Evolutionary conservation across 2,329 filamentous ascomycete genomes (phyloP).

Genomic region (Thelonectria olida): DNA sequence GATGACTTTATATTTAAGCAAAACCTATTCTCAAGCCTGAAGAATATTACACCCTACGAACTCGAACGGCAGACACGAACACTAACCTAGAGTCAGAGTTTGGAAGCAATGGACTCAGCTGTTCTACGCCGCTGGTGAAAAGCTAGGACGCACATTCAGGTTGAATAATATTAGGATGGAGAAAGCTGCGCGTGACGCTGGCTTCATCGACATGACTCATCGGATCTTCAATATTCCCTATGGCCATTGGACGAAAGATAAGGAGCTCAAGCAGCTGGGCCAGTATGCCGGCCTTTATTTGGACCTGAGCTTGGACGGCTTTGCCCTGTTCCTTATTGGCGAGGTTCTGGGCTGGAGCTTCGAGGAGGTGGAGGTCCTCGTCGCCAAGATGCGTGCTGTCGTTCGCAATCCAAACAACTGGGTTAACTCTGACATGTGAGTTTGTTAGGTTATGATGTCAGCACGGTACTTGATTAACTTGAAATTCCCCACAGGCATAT

Average conservation of each 20-base stretch:
- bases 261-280: background rate
- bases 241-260: background rate
- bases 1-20: no score
- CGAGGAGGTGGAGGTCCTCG: slow-evolving; percentile 7
- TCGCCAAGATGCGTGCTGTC: slow-evolving; percentile 5
- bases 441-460: no score
- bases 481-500: no score
- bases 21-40: no score
- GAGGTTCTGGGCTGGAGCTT: slow-evolving; percentile 9
- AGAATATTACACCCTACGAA: no score
- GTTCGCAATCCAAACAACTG: slow-evolving; percentile 5
- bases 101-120: background rate
- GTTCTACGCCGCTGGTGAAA: background rate
- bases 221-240: slow-evolving; percentile 1
- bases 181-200: background rate
- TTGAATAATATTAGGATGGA: background rate
- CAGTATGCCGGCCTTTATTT: background rate
- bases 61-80: no score
- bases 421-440: no score
- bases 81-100: background rate
- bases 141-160: background rate
- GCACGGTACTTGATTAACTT: no score
- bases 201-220: background rate
- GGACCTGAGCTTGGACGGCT: slow-evolving; percentile 1
- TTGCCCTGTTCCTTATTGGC: background rate